Evolutionary conservation across 2,329 filamentous ascomycete genomes (phyloP), one percentile per base, ranked within the genome.

Genomic region (Coniochaeta hoffmannii): DNA sequence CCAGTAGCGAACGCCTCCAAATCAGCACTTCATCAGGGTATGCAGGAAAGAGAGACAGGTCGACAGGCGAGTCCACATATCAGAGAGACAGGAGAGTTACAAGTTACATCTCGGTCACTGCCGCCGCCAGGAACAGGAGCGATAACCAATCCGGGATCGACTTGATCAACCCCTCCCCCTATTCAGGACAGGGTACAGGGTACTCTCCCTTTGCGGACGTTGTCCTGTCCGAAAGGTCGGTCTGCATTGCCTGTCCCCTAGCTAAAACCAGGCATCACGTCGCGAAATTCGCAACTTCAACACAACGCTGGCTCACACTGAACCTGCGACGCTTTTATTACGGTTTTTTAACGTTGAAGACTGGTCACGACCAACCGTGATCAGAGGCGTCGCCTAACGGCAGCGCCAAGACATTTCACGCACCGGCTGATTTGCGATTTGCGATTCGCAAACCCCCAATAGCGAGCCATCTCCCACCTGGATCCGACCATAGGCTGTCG

Each of bases 401-500:
- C 19, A 28, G 41, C 22, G 41, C 41, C 41, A 46, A 46, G 41
- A 7, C 30, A 17, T 28, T 46, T 19, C 22, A 22, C 12, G 22
- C 41, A 15, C 41, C 41, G 41, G 41, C 41, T 46, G 41, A 46
- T 46, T 46, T 46, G 41, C 24, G 41, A 46, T 44, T 44, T 44
- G 38, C 38, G 41, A 46, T 46, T 28, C 41, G 41, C 19, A 19
- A 46, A 28, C 19, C 41, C 10, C 41, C 6, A 26, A 28, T 41
- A 41, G 36, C 17, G 36, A 46, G 14, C 30, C 41, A 46, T 46
- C 41, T 46, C 41, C 41, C 24, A 46, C 19, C 41, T 12, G 15
- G 41, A 46, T 46, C n/a, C 41, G 41, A 46, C 41, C 41, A 46
- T 46, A 46, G 41, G 41, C 41, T 46, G 41, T 46, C 41, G 9